Evolutionary conservation across 805 yeast genomes (phyloP), one percentile per base, ranked within the genome.

Genomic region (Myxozyma udenii): DNA sequence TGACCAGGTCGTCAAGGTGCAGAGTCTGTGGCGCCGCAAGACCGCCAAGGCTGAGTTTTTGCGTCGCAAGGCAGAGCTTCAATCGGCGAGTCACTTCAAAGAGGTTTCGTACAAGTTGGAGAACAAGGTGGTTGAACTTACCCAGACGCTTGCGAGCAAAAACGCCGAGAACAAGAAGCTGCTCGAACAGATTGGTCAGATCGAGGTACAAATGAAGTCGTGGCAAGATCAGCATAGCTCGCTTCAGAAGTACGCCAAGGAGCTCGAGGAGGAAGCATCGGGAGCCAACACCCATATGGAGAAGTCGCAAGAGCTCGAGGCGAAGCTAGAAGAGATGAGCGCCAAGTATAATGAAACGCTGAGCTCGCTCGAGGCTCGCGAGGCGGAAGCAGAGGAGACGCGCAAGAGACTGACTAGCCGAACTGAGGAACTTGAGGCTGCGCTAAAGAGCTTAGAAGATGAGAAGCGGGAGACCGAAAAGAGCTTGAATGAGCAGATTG

Each of bases 91-190:
- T 66, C 95, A 85, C 66, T 78, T 87, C 73, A 81, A 87, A 69
- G 96, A 91, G 68, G 95, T 87, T 36, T 89, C 95, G 63, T 93
- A 88, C 71, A 81, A 85, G 67, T 78, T 95, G 64, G 99, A 93
- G 70, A 93, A 93, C 71, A 93, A 95, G 75, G 97, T 95, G n/a
- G 89, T 93, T 60, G 95, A 90, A 69, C 79, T 93, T 61, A 91
- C 97, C 2, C 95, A 91, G 65, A 78, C 84, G 11, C 75, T 91
- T 55, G 80, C 95, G 0, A 71, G 81, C 33, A 86, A 87, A 67
- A 83, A 85, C 23, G 86, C 81, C 60, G 96, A 88, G 61, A 90
- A 90, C 69, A 84, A 84, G 72, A 78, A 77, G 55, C 75, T 91
- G 64, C 75, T 79, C 53, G 70, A 71, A 14, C 85, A 85, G 63